Conservation (phyloP, 768 basidiomycete species). For the Suillus clintonianus region DNA sequence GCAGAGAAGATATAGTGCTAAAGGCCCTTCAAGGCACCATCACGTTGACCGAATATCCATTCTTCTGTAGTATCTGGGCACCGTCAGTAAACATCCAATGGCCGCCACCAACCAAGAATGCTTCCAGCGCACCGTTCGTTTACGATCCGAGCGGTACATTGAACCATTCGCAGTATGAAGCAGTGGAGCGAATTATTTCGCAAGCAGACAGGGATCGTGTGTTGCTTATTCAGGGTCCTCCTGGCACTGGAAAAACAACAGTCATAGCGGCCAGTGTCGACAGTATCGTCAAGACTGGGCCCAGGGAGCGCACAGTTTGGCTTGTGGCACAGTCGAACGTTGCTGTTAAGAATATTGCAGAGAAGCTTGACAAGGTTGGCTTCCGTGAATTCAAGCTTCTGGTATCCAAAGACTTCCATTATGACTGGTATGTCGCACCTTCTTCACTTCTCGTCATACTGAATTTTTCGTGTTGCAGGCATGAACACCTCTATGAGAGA, state of each 20-base stretch:
- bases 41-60: constrained; percentile 19
- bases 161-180: constrained; percentile 29
- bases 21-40: constrained; percentile 16
- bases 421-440: constrained; percentile 39
- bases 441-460: background rate
- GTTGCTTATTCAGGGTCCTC: constrained; percentile 37
- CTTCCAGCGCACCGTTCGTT: background rate
- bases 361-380: constrained; percentile 37
- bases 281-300: constrained; percentile 18
- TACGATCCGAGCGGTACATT: constrained; percentile 6
- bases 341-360: constrained; percentile 54
- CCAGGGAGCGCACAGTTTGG: constrained; percentile 31
- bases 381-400: constrained; percentile 40
- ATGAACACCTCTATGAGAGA: constrained; percentile 48
- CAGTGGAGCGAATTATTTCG: constrained; percentile 33
- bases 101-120: constrained; percentile 5
- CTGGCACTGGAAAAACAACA: constrained; percentile 47
- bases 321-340: constrained; percentile 53
- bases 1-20: constrained; percentile 24
- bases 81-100: constrained; percentile 19
- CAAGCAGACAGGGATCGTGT: constrained; percentile 19
- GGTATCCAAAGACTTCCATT: constrained; percentile 48
- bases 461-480: constrained; percentile 36
- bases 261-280: constrained; percentile 40
- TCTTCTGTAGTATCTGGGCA: constrained; percentile 31